A percentile compares a stretch with the other conserved stretches of the same genome.
These are phyloP conservation scores for Penicillium oxalicum DNA, from an alignment of 2,329 filamentous ascomycete genomes.

Conservation along the genomic window DNA sequence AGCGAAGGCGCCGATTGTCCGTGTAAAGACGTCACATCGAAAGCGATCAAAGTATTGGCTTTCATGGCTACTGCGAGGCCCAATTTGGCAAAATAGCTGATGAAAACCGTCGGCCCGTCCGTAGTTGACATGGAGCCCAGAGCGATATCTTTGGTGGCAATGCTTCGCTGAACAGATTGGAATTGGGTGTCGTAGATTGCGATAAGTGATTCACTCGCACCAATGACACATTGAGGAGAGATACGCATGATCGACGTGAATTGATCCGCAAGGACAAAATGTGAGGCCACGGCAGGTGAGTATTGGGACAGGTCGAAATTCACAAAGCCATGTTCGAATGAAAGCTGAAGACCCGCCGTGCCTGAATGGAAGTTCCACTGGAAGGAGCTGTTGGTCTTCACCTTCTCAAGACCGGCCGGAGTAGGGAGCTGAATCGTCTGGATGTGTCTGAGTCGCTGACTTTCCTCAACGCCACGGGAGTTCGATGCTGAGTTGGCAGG, in stretches of 20 bases:
- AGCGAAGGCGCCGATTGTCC: slow-evolving; percentile 24
- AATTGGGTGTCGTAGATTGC: slow-evolving; percentile 45
- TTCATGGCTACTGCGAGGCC: slow-evolving; percentile 39
- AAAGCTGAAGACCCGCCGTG: slow-evolving; percentile 36
- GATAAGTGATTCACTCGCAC: slow-evolving; percentile 36
- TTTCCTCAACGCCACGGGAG: slow-evolving; percentile 19
- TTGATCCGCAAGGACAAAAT: slow-evolving; percentile 33
- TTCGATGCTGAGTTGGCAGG: slow-evolving; percentile 22
- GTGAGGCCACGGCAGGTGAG: slow-evolving; percentile 33
- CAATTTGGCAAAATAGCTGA: slow-evolving; percentile 42
- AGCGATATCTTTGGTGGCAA: slow-evolving; percentile 29
- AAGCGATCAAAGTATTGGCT: slow-evolving; percentile 39
- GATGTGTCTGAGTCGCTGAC: slow-evolving; percentile 33
- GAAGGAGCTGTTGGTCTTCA: slow-evolving; percentile 19
- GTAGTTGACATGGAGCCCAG: slow-evolving; percentile 18
- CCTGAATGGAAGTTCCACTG: slow-evolving; percentile 39
- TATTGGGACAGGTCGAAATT: slow-evolving; percentile 42
- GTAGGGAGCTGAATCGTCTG: slow-evolving; percentile 32
- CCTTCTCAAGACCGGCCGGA: slow-evolving; percentile 21
- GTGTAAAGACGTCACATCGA: slow-evolving; percentile 37
- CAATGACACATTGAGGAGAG: slow-evolving; percentile 39
- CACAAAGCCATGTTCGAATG: slow-evolving; percentile 36
- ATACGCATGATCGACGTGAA: slow-evolving; percentile 41
- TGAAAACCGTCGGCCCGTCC: slow-evolving; percentile 29
- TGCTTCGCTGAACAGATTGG: slow-evolving; percentile 41